phyloP scores from a whole-genome alignment of 768 basidiomycete genomes.

The Tephrocybe rancida region DNA sequence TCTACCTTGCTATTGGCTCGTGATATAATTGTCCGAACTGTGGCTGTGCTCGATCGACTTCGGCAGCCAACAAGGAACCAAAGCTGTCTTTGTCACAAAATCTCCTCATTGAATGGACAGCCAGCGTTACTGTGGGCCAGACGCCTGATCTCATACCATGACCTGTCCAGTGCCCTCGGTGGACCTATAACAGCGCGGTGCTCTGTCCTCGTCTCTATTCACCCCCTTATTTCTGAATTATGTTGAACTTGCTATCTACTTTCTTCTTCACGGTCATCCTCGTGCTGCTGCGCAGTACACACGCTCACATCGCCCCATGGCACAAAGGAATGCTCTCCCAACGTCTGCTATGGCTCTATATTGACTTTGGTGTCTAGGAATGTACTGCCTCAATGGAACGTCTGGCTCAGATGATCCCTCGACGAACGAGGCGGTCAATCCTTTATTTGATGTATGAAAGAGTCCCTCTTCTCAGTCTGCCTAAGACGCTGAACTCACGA shows the following conservation, averaged over 20 bases:
- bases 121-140: not conserved
- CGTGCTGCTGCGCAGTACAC: constrained; percentile 13
- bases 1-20: not conserved
- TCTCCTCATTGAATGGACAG: not conserved
- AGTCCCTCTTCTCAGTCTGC: not conserved
- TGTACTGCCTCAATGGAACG: constrained; percentile 48
- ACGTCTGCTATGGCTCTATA: not conserved
- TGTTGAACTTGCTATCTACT: not conserved
- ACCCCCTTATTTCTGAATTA: not conserved
- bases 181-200: not conserved
- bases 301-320: constrained; percentile 19
- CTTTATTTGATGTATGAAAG: constrained; percentile 43
- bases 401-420: constrained; percentile 35
- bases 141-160: not conserved
- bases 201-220: not conserved
- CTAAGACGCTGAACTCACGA: not conserved
- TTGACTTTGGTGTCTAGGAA: constrained; percentile 26
- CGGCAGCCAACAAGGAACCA: too few species aligned
- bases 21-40: not conserved
- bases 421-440: constrained; percentile 40
- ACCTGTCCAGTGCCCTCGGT: not conserved
- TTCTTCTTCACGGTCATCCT: constrained; percentile 2
- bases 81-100: constrained; percentile 11
- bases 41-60: constrained; percentile 8
- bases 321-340: constrained; percentile 15